Base-by-base conservation (phyloP, 1,284 basidiomycete species). In the Ganoderma leucocontextum region DNA sequence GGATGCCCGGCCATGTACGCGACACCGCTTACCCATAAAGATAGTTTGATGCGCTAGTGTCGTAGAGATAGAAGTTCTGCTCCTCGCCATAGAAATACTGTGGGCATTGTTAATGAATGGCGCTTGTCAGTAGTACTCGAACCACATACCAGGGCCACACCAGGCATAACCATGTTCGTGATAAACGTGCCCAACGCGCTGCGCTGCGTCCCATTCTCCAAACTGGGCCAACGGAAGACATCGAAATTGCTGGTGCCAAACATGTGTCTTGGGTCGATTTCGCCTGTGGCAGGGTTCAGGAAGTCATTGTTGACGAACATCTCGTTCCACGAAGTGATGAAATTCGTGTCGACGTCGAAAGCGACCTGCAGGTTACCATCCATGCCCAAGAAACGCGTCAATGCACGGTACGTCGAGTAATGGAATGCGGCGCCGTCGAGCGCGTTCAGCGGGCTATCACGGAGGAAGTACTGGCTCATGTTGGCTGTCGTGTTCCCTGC, bases 231-330 rank as follows among this genome's bases (percentile, higher is more conserved):
- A 69, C 95, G 87, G 85, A 93, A 97, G 17, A 97, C 88, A 83
- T 97, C 95, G 82, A 96, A 96, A 78, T 97, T 97, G 76, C 92
- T 93, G 19, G 91, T 91, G 57, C 95, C 95, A 77, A 87, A 96
- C 91, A 96, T 90, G 81, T 97, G 95, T 68, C 87, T 84, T 1
- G 95, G 95, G 78, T 97, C 95, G 52, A 95, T 80, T 5, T 77
- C 25, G 69, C 90, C 90, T 0, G 84, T 91, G 52, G 83, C 79
- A 5, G 91, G 80, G 78, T 97, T 96, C 66, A 97, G 71, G 74
- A 97, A 91, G 77, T 97, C 95, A 76, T 97, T 91, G 78, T 89
- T 87, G 74, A 93, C 88, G 74, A 96, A 91, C 89, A 97, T 95
- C 78, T 94, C 82, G 78, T 95, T 95, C 95, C 95, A 97, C 0